A percentile compares a stretch with the other conserved stretches of the same genome.
Evolutionary conservation across 192 early-diverging fungal genomes (phyloP).

Genomic region (Rhizoclosmatium globosum): DNA sequence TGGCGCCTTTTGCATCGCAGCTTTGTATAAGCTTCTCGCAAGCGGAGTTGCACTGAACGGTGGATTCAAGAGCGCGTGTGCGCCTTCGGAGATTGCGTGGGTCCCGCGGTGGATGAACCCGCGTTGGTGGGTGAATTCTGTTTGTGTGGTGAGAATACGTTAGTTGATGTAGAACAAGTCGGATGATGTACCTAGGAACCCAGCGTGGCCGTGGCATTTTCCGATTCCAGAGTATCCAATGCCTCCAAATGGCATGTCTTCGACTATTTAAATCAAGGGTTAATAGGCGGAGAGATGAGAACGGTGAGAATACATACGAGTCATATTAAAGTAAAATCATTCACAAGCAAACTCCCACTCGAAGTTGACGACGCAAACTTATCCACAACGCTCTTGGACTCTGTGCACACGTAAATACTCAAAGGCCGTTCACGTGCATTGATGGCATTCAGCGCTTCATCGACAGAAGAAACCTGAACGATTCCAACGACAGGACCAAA

Average conservation of each 20-base stretch:
- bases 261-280: slow-evolving; percentile 11
- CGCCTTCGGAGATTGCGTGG: not conserved
- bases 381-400: slow-evolving; percentile 53
- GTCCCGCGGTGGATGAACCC: slow-evolving; percentile 5
- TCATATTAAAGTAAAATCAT: slow-evolving; percentile 80
- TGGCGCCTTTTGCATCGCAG: not conserved
- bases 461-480: slow-evolving; percentile 49
- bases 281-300: not conserved
- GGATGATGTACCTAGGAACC: not conserved
- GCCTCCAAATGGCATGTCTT: slow-evolving; percentile 85
- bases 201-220: slow-evolving; percentile 24
- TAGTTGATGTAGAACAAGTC: slow-evolving; percentile 36
- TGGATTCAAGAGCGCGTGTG: not conserved
- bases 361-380: slow-evolving; percentile 70
- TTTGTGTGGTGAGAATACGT: slow-evolving; percentile 76
- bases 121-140: slow-evolving; percentile 29
- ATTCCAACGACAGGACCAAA: slow-evolving; percentile 96
- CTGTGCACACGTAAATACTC: slow-evolving; percentile 80
- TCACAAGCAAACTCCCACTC: slow-evolving; percentile 79
- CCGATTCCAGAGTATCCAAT: slow-evolving; percentile 88
- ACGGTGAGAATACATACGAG: slow-evolving; percentile 47
- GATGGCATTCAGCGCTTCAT: slow-evolving; percentile 50
- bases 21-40: not conserved
- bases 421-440: slow-evolving; percentile 14
- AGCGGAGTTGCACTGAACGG: not conserved